Evolutionary conservation across 2,329 filamentous ascomycete species (phyloP).

Genomic region (Aspergillus flavus): DNA sequence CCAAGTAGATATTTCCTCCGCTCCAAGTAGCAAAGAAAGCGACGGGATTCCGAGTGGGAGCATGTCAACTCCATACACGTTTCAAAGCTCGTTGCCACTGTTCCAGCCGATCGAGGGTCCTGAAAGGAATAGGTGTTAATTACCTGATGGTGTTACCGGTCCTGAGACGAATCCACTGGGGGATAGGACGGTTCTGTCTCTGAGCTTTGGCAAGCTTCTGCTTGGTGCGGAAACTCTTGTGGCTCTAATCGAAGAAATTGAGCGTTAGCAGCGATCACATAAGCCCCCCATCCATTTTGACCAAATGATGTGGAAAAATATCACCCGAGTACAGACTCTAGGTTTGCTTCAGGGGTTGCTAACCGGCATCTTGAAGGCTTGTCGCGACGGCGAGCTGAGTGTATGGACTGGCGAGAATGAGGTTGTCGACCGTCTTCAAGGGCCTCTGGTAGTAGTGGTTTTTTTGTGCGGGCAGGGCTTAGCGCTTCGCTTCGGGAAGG

Average conservation of each 20-base stretch:
- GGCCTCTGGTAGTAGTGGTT: constrained; percentile 32
- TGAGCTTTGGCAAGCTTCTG: constrained; percentile 99
- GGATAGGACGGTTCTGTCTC: constrained; percentile 99
- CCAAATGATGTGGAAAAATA: background rate
- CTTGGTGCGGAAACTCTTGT: constrained; percentile 99
- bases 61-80: background rate
- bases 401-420: constrained; percentile 37
- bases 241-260: constrained; percentile 65
- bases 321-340: background rate
- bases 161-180: constrained; percentile 98
- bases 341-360: constrained; percentile 23
- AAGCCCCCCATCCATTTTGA: background rate
- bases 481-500: constrained; percentile 39
- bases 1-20: background rate
- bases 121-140: constrained; percentile 43
- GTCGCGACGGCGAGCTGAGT: constrained; percentile 44
- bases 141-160: constrained; percentile 99
- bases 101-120: constrained; percentile 4
- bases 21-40: background rate
- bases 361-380: constrained; percentile 61
- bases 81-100: background rate
- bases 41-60: background rate
- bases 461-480: constrained; percentile 46
- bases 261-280: constrained; percentile 13
- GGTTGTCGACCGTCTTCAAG: constrained; percentile 37